phyloP scores from a whole-genome alignment of 2,329 filamentous ascomycete species.

The Trichoderma koningiopsis region DNA sequence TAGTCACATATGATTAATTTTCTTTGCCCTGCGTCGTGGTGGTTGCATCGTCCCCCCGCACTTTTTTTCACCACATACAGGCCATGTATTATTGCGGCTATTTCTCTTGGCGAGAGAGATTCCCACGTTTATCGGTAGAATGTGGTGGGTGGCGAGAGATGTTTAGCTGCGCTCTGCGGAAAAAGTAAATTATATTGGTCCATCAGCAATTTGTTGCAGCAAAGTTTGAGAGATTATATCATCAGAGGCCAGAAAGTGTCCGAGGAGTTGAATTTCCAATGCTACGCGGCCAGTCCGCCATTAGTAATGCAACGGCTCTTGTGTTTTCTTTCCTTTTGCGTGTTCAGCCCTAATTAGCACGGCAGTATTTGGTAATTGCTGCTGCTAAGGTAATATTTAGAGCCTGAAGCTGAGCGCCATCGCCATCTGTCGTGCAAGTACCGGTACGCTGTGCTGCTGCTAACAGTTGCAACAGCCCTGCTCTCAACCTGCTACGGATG shows the following conservation, averaged over 20 bases:
- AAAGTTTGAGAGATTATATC: neutral
- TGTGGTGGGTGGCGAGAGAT: neutral
- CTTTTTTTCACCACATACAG: neutral
- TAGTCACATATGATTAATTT: neutral
- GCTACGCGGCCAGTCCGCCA: neutral
- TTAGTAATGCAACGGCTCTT: neutral
- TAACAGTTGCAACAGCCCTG: neutral
- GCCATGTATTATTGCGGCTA: neutral
- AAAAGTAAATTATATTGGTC: neutral
- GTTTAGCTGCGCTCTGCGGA: neutral
- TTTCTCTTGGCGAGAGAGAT: neutral
- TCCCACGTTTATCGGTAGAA: neutral
- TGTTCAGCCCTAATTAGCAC: neutral
- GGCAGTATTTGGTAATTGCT: neutral
- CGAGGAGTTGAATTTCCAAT: neutral
- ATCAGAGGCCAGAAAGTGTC: neutral
- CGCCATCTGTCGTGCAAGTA: neutral
- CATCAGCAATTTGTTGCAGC: neutral
- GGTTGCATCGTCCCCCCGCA: constrained; percentile 1
- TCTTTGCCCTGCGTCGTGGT: neutral
- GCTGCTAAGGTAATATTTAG: neutral
- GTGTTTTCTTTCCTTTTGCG: neutral
- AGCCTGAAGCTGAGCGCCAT: neutral
- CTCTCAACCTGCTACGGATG: constrained; percentile 4
- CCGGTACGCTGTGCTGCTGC: neutral